A percentile compares a stretch with the other conserved stretches of the same genome.
Conservation (phyloP, 805 yeast genomes). For the Wickerhamiella occidentalis region DNA sequence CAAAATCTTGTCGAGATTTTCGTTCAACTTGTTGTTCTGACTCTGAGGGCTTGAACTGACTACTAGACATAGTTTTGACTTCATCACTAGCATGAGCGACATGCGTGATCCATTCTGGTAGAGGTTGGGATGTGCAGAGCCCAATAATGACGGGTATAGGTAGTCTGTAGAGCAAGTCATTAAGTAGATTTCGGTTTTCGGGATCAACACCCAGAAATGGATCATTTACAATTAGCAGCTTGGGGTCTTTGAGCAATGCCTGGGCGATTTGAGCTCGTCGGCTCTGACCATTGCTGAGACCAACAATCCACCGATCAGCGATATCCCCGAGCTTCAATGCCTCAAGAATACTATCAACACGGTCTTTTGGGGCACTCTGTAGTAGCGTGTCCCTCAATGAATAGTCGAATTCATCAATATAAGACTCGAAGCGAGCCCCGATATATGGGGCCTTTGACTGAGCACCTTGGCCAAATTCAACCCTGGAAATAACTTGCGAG, state of each 20-base stretch:
- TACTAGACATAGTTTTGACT: slow-evolving; percentile 24
- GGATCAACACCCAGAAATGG: slow-evolving; percentile 91
- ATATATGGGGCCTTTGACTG: slow-evolving; percentile 46
- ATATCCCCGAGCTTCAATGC: slow-evolving; percentile 43
- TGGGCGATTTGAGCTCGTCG: slow-evolving; percentile 80
- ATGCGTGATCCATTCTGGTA: slow-evolving; percentile 74
- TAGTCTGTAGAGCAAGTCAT: slow-evolving; percentile 37
- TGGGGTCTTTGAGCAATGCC: slow-evolving; percentile 53
- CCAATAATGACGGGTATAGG: slow-evolving; percentile 53
- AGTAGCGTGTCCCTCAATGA: slow-evolving; percentile 45
- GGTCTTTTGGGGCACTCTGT: slow-evolving; percentile 33
- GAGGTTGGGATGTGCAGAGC: slow-evolving; percentile 55
- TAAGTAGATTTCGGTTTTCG: slow-evolving; percentile 46
- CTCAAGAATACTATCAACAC: slow-evolving; percentile 35
- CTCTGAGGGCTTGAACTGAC: slow-evolving; percentile 4
- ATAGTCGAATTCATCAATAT: slow-evolving; percentile 72
- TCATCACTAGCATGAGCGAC: slow-evolving; percentile 47
- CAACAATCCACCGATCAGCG: slow-evolving; percentile 65
- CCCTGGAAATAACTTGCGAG: slow-evolving; percentile 33
- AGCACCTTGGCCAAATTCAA: slow-evolving; percentile 39
- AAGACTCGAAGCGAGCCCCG: slow-evolving; percentile 80
- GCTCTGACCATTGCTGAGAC: slow-evolving; percentile 86
- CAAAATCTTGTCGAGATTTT: neutral
- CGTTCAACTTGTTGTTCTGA: slow-evolving; percentile 8
- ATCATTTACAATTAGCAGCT: slow-evolving; percentile 66